phyloP scores from a whole-genome alignment of 257 asterid species.

The Nicotiana benthamiana region DNA sequence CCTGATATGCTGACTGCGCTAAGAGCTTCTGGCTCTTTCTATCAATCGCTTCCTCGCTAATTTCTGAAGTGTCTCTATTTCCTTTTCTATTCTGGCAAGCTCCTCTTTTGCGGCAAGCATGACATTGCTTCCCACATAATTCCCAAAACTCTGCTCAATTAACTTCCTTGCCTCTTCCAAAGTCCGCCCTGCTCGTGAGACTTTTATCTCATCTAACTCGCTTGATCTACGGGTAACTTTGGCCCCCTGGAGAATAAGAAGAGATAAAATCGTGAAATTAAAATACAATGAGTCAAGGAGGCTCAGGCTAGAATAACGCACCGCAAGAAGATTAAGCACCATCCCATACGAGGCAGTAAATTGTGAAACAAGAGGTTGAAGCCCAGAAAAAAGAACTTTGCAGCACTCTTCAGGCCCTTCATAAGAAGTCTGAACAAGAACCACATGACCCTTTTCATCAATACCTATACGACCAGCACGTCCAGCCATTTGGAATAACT shows the following conservation, averaged over 20 bases:
- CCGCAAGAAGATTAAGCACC: conserved; percentile 98
- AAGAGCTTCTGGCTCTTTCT: conserved; percentile 56
- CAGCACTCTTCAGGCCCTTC: conserved; percentile 97
- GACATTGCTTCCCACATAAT: conserved; percentile 96
- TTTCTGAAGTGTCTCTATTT: conserved; percentile 71
- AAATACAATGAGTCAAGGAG: conserved; percentile 13
- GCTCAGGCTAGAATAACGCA: conserved; percentile 24
- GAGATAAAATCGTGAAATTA: conserved; percentile 9
- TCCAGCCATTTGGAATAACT: conserved; percentile 97
- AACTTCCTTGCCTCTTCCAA: conserved; percentile 93
- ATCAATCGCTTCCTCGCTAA: conserved; percentile 85
- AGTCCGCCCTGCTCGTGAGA: conserved; percentile 66
- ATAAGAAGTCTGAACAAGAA: conserved; percentile 80
- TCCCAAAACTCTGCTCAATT: conserved; percentile 97
- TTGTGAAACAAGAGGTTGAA: conserved; percentile 92
- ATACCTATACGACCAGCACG: conserved; percentile 99
- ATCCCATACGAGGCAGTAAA: conserved; percentile 97
- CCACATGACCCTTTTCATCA: conserved; percentile 85
- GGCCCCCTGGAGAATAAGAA: conserved; percentile 61
- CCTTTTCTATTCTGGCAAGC: conserved; percentile 70
- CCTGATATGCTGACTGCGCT: conserved; percentile 61
- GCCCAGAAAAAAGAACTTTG: conserved; percentile 90
- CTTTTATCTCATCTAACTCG: conserved; percentile 44
- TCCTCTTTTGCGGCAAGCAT: conserved; percentile 96
- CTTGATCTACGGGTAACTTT: conserved; percentile 55